Evolutionary conservation across 352 stramenopile genomes (phyloP).

Genomic region (Poterioochromonas sp.): DNA sequence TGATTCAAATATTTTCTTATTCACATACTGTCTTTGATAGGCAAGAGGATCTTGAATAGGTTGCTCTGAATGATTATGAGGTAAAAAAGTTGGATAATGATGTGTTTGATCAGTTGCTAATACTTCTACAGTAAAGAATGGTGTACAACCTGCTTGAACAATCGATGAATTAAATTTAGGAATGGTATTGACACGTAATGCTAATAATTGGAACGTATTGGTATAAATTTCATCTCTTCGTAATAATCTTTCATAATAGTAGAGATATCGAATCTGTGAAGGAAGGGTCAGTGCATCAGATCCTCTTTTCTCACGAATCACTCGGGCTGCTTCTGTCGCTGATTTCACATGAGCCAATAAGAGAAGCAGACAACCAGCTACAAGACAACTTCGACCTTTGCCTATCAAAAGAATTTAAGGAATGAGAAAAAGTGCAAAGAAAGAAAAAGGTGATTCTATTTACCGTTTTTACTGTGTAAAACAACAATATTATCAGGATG

Average conservation of each 20-base stretch:
- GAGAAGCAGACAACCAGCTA: background rate
- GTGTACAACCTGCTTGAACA: background rate
- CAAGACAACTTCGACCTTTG: background rate
- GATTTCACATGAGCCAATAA: background rate
- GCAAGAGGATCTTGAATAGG: background rate
- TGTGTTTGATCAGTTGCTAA: background rate
- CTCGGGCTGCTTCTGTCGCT: background rate
- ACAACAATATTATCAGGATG: constrained; percentile 7
- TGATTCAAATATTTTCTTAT: too few relatives aligned
- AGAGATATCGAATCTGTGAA: background rate
- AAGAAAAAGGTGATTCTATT: background rate
- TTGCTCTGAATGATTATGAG: background rate
- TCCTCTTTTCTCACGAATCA: background rate
- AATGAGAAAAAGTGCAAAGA: background rate
- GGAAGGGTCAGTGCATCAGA: background rate
- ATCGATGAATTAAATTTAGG: constrained; percentile 4
- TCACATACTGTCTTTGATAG: background rate
- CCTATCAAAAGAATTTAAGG: background rate
- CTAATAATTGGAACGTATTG: background rate
- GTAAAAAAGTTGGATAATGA: background rate
- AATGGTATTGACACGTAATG: background rate
- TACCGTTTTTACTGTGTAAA: constrained; percentile 1
- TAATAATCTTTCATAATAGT: constrained; percentile 5
- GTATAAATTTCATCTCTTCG: background rate
- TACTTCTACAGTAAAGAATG: background rate